Percentiles rank a stretch among this genome's conserved stretches.
phyloP scores from a whole-genome alignment of 2,329 filamentous ascomycete species.

The Pseudogymnoascus sp. region DNA sequence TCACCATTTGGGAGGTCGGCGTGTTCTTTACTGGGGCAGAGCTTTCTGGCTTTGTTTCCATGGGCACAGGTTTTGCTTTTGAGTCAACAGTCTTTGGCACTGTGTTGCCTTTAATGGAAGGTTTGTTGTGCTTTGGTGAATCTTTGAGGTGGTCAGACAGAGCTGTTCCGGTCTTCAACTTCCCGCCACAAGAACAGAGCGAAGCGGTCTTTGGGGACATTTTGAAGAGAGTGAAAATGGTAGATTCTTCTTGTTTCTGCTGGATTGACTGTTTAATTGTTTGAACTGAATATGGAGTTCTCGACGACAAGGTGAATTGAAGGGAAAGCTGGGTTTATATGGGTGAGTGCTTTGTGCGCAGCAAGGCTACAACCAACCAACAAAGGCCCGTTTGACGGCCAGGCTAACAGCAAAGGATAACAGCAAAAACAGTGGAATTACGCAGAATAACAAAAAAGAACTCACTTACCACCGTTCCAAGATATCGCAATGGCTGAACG shows the following conservation, averaged over 20 bases:
- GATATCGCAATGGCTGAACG: neutral
- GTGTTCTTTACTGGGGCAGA: neutral
- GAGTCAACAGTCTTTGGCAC: neutral
- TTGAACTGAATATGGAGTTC: neutral
- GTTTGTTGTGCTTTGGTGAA: neutral
- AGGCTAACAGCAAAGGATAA: neutral
- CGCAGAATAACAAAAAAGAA: neutral
- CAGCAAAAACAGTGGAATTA: neutral
- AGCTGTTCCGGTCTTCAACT: neutral
- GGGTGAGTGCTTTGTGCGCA: neutral
- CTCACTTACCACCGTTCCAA: neutral
- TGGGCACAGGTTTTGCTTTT: neutral
- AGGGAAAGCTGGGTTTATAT: neutral
- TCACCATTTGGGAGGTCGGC: neutral
- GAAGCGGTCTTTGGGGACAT: neutral
- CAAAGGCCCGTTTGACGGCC: neutral
- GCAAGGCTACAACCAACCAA: slow-evolving; percentile 1
- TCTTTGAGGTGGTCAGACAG: neutral
- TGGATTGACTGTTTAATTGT: neutral
- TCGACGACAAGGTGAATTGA: neutral
- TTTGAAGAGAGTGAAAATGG: neutral
- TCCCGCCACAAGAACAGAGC: neutral
- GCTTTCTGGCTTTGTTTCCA: neutral
- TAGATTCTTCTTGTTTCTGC: neutral
- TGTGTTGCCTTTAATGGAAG: neutral